Conservation (phyloP, 768 basidiomycete genomes). For the Termitomyces sp. region DNA sequence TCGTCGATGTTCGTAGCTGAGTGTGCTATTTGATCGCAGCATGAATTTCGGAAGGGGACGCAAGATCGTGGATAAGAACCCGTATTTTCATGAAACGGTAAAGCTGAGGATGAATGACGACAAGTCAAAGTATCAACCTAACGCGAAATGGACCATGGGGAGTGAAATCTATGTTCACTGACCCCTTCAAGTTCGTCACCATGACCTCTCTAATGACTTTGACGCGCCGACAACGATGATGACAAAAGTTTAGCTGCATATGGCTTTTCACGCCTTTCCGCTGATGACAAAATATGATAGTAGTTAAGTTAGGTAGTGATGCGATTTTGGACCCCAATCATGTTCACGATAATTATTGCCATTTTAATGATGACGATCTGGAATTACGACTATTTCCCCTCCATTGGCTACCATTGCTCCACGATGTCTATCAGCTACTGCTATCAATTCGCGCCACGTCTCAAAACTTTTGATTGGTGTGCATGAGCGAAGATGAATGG, state of each 20-base stretch:
- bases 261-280: background rate
- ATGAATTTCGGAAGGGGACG: slow-evolving; percentile 45
- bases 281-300: background rate
- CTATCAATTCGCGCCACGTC: background rate
- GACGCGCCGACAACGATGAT: background rate
- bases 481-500: background rate
- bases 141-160: slow-evolving; percentile 45
- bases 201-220: background rate
- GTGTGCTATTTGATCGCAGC: background rate
- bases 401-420: background rate
- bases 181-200: background rate
- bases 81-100: slow-evolving; percentile 64
- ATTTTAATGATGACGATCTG: background rate
- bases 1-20: background rate
- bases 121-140: slow-evolving; percentile 52
- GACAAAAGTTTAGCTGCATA: background rate
- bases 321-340: background rate
- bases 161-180: slow-evolving; percentile 42
- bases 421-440: background rate
- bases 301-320: background rate
- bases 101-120: slow-evolving; percentile 49
- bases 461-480: background rate
- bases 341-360: background rate
- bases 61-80: slow-evolving; percentile 36
- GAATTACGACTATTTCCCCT: too few relatives aligned